Base-by-base conservation (phyloP, 345 rosid species). In the Boechera retrofracta region DNA sequence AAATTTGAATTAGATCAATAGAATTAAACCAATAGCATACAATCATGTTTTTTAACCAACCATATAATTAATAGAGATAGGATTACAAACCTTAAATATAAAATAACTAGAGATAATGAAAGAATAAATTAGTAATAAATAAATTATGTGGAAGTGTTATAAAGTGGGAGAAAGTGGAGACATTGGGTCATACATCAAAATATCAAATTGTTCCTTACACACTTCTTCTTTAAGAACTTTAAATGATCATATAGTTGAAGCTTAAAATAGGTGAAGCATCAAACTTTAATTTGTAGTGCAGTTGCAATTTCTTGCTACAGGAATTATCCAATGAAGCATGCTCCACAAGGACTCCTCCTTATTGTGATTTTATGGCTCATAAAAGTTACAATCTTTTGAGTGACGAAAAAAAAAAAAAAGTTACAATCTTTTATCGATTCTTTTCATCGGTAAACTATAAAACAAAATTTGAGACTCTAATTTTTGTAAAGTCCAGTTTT, bases 171-270 rank as follows among this genome's bases (percentile, higher is more conserved):
- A 57, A 45, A 75, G 67, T 75, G 73, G 72, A 66, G 78, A 57
- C 64, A 75, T 47, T 36, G 73, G 33, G 52, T 67, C 59, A 58
- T 67, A 59, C 68, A 59, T 67, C 33, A 59, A 49, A 44, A 65
- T 65, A 74, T 74, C 21, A 15, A 66, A 57, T 26, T 56, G 49
- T 56, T 74, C 18, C 71, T 42, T 32, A 74, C 16, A 73, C 16
- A 18, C 21, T 39, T 52, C 64, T 54, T 64, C 26, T 31, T 73
- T 64, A 42, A 44, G 35, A 26, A 32, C 53, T 18, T 31, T 18
- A 74, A 44, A 55, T 64, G 35, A 54, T 55, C 48, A 65, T 35
- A 58, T 67, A 47, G 73, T 67, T 75, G 67, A 67, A 66, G 78
- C 49, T 45, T 44, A 35, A 4, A 65, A 66, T 66, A 47, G 59